These are phyloP conservation scores for Arctium lappa DNA, from an alignment of 129 eudicot species.

Conservation along the genomic window DNA sequence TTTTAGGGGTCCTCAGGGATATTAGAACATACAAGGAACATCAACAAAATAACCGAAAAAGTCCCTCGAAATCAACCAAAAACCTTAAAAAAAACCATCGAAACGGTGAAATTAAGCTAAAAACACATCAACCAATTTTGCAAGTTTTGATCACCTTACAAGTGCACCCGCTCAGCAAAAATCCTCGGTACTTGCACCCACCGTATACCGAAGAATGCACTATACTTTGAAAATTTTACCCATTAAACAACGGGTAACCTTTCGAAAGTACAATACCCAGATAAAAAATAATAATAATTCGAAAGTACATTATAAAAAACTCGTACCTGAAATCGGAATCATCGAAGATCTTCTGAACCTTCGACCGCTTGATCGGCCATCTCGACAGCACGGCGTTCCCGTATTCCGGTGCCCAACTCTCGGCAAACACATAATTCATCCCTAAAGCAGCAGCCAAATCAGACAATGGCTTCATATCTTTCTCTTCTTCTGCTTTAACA, in stretches of 20 bases:
- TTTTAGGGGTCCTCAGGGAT: background rate
- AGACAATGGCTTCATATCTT: slow-evolving; percentile 78
- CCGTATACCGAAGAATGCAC: background rate
- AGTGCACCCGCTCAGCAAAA: background rate
- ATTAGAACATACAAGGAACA: too few species aligned
- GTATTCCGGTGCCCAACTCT: slow-evolving; percentile 98
- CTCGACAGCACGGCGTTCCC: slow-evolving; percentile 86
- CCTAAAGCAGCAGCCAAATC: slow-evolving; percentile 91
- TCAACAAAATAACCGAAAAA: too few species aligned
- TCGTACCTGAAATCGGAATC: slow-evolving; percentile 94
- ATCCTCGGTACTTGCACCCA: background rate
- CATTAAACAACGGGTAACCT: background rate
- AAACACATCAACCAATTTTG: background rate
- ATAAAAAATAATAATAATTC: background rate
- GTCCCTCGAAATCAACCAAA: too few species aligned
- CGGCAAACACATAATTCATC: slow-evolving; percentile 93
- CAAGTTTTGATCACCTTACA: background rate
- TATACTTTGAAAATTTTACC: background rate
- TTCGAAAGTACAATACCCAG: background rate
- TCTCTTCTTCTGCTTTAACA: slow-evolving; percentile 95
- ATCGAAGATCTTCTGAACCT: slow-evolving; percentile 80
- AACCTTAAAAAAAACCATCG: too few species aligned
- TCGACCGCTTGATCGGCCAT: slow-evolving; percentile 89
- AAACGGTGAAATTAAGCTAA: too few species aligned
- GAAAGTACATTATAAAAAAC: background rate